Base-by-base conservation (phyloP, 176 grass and related monocot genomes). In the Tillandsia leiboldiana region DNA sequence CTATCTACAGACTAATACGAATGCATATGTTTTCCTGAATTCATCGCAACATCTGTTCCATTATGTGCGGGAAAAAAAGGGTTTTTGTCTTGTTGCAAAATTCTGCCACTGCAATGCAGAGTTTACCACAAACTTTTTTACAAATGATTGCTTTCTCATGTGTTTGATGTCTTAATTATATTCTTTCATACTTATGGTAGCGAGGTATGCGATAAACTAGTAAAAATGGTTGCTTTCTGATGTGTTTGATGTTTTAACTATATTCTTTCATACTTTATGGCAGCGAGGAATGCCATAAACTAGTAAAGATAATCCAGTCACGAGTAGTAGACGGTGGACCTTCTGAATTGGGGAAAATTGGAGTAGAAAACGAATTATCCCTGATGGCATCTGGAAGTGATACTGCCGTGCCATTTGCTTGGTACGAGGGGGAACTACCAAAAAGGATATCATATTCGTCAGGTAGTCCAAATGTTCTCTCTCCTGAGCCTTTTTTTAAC, bases 221-320 rank as follows among this genome's bases (percentile, higher is more conserved):
- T 42, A 42, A 42, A 42, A 42, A 5, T 42, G 33, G 7, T 42
- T 42, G 33, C 7, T 42, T 42, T 42, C 33, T 42, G 33, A 42
- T 6, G 4, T 42, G 33, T 51, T 15, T 29, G 9, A 59, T 2
- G 66, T 12, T 51, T 24, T 70, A 2, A 72, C 54, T 14, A 75
- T 74, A 28, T 57, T 76, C 13, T 66, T 76, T 51, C 17, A 12
- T 75, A 79, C 78, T 78, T 53, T 42, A 42, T 42, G 33, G n/a
- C 75, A 96, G 92, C 73, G 87, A 83, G 12, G 92, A 92, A 47
- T 78, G 86, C 73, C 71, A 50, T 64, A 81, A 77, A 70, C 65
- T 96, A 57, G 80, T 78, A 71, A 86, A 85, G 80, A 83, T 92
- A 82, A 96, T 96, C 78, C 81, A 92, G 77, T 87, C 90, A 61